Conservation (phyloP, 345 rosid genomes). For the Litchi chinensis region DNA sequence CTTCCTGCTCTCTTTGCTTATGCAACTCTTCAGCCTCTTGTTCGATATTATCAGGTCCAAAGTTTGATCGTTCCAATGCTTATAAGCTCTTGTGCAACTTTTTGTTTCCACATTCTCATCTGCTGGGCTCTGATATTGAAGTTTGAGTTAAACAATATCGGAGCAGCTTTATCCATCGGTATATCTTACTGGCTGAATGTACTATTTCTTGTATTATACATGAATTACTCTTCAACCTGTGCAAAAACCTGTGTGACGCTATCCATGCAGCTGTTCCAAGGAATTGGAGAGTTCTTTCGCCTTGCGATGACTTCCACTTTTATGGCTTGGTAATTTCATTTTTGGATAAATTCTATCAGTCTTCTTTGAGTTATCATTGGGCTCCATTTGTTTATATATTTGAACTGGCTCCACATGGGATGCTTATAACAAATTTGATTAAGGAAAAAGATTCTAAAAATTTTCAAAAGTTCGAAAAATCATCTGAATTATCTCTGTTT, state of each 20-base stretch:
- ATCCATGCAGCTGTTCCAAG: constrained; percentile 47
- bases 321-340: constrained; percentile 61
- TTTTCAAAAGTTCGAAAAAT: no score
- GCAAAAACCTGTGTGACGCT: constrained; percentile 43
- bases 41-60: constrained; percentile 60
- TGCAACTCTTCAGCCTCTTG: constrained; percentile 57
- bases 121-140: constrained; percentile 65
- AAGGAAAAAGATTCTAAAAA: no score
- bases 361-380: background rate
- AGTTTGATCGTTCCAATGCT: constrained; percentile 61
- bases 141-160: constrained; percentile 43
- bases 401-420: background rate
- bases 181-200: constrained; percentile 61
- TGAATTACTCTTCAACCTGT: constrained; percentile 52
- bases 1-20: constrained; percentile 63
- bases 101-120: constrained; percentile 49
- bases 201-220: constrained; percentile 47
- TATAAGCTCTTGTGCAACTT: constrained; percentile 43
- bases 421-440: background rate
- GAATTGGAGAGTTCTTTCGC: constrained; percentile 59
- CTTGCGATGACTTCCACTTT: constrained; percentile 70
- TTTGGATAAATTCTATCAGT: background rate
- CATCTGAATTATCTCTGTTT: no score
- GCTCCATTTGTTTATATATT: background rate
- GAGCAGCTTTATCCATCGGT: constrained; percentile 54